Evolutionary conservation across 2,329 filamentous ascomycete species (phyloP).

Genomic region (Whalleya microplaca): DNA sequence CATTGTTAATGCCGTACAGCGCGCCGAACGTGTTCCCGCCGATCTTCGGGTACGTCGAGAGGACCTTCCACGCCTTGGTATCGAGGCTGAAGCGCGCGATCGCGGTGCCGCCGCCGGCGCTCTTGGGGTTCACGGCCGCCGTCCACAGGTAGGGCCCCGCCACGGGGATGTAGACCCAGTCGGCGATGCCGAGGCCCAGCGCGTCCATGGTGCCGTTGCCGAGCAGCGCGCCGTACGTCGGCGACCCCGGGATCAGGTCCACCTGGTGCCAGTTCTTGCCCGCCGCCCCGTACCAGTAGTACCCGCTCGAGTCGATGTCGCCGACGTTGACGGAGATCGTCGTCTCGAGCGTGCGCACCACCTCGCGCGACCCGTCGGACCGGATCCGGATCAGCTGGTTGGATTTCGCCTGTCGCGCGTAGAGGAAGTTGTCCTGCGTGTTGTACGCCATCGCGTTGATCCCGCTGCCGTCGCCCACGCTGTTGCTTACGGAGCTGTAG

Average conservation of each 20-base stretch:
- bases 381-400: slow-evolving; percentile 28
- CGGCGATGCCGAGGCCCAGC: slow-evolving; percentile 12
- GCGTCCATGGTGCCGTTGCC: slow-evolving; percentile 12
- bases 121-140: not conserved
- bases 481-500: not conserved
- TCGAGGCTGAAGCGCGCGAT: slow-evolving; percentile 17
- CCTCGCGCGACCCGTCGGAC: slow-evolving; percentile 13
- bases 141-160: slow-evolving; percentile 15
- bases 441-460: slow-evolving; percentile 35
- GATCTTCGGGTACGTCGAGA: slow-evolving; percentile 8
- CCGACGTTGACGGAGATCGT: slow-evolving; percentile 12
- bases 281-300: slow-evolving; percentile 14
- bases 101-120: slow-evolving; percentile 3
- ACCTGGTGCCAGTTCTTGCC: slow-evolving; percentile 17
- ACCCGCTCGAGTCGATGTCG: slow-evolving; percentile 26
- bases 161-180: slow-evolving; percentile 24
- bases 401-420: slow-evolving; percentile 9
- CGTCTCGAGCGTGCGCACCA: slow-evolving; percentile 10
- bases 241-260: slow-evolving; percentile 15
- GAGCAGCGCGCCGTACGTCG: slow-evolving; percentile 14
- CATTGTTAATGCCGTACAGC: slow-evolving; percentile 22
- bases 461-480: slow-evolving; percentile 7
- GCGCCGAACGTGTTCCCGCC: slow-evolving; percentile 16
- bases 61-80: slow-evolving; percentile 12
- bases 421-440: slow-evolving; percentile 28